A percentile compares a stretch with the other conserved stretches of the same genome.
phyloP scores from a whole-genome alignment of 495 filamentous ascomycete genomes.

The Podospora pseudoanserina region DNA sequence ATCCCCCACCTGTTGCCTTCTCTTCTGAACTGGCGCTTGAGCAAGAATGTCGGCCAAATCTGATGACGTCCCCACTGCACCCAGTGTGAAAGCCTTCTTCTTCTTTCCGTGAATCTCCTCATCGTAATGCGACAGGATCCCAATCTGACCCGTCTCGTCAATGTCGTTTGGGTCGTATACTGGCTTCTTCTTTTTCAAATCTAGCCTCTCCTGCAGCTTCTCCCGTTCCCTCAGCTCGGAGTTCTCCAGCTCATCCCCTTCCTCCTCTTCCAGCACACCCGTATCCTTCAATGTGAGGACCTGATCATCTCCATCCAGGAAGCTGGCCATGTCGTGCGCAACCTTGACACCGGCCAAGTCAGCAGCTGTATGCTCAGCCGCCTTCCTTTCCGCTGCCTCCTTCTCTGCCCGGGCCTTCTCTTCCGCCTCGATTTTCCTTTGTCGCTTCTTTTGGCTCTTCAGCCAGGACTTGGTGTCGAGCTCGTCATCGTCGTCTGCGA shows the following conservation, averaged over 20 bases:
- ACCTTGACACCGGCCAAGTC: constrained; percentile 90
- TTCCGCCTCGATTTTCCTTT: constrained; percentile 81
- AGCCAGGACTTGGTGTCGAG: constrained; percentile 83
- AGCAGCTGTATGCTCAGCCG: constrained; percentile 66
- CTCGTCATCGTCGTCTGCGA: constrained; percentile 68
- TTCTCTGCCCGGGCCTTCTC: constrained; percentile 72
- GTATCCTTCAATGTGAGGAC: constrained; percentile 89
- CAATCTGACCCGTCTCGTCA: constrained; percentile 60
- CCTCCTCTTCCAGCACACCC: constrained; percentile 78
- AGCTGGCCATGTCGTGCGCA: constrained; percentile 73
- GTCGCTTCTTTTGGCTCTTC: constrained; percentile 78
- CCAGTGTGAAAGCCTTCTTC: constrained; percentile 80
- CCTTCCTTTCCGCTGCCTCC: constrained; percentile 53
- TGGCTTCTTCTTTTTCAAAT: constrained; percentile 88
- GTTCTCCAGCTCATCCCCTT: constrained; percentile 89
- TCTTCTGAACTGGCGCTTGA: constrained; percentile 48
- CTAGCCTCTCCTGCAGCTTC: constrained; percentile 67
- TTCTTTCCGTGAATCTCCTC: constrained; percentile 94
- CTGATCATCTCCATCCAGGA: constrained; percentile 76
- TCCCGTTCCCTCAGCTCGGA: constrained; percentile 74
- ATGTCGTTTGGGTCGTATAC: constrained; percentile 80
- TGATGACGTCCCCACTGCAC: constrained; percentile 63
- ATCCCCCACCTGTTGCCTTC: constrained; percentile 67
- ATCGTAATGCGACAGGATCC: constrained; percentile 83
- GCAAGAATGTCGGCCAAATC: constrained; percentile 60